These are phyloP conservation scores for Citrus unshiu DNA, from an alignment of 345 rosid species.

Conservation along the genomic window DNA sequence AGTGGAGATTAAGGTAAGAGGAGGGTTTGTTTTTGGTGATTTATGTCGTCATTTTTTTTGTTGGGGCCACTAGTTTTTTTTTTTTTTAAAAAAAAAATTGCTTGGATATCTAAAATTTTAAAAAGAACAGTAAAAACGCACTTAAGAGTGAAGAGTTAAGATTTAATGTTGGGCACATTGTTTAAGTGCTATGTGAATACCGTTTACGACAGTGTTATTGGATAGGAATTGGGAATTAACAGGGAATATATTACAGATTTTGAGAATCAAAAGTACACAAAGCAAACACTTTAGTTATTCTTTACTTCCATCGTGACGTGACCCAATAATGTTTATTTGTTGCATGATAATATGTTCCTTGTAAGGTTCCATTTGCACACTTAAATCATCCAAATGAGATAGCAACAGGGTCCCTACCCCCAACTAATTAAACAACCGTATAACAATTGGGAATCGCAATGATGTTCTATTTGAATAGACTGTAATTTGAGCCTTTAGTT, in stretches of 20 bases:
- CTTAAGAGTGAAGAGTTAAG: not conserved
- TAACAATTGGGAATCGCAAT: not conserved
- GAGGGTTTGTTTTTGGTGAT: constrained; percentile 8
- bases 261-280: not conserved
- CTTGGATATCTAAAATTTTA: not conserved
- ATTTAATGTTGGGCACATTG: not conserved
- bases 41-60: constrained; percentile 17
- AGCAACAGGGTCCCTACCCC: not conserved
- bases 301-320: not conserved
- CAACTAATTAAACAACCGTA: not conserved
- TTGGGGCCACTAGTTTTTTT: not conserved
- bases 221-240: not conserved
- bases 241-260: not conserved
- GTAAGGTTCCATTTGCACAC: constrained; percentile 2
- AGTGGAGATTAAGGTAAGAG: not conserved
- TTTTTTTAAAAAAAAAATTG: no score
- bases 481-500: not conserved
- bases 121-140: not conserved
- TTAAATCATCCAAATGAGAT: not conserved
- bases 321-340: not conserved
- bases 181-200: not conserved
- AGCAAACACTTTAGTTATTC: not conserved
- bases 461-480: not conserved
- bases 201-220: not conserved
- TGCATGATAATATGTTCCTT: constrained; percentile 1